Evolutionary conservation across 345 rosid species (phyloP).

Genomic region (Murraya paniculata): DNA sequence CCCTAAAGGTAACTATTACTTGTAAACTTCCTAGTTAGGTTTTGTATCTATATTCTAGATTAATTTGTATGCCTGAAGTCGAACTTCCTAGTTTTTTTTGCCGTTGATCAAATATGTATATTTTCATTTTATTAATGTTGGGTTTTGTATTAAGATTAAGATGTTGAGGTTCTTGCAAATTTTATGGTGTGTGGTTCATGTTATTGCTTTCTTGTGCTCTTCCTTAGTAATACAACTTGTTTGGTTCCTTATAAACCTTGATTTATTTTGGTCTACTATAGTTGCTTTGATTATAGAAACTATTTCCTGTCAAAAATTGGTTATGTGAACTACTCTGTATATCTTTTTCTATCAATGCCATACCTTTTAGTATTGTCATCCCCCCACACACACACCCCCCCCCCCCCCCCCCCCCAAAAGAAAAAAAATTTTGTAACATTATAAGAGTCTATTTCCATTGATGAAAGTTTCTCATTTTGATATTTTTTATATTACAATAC

Average conservation of each 20-base stretch:
- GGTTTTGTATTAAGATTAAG: background rate
- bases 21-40: background rate
- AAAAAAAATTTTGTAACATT: background rate
- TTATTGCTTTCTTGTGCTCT: background rate
- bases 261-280: background rate
- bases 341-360: background rate
- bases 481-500: background rate
- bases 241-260: background rate
- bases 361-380: too few relatives aligned
- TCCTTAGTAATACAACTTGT: background rate
- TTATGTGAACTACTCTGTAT: background rate
- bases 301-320: background rate
- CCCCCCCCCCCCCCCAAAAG: too few relatives aligned
- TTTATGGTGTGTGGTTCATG: background rate
- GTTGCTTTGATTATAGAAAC: background rate
- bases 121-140: background rate
- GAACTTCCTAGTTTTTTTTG: background rate
- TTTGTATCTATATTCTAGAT: background rate
- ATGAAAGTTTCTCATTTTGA: background rate
- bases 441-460: background rate
- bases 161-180: background rate
- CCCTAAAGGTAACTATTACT: conserved; percentile 63
- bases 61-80: background rate
- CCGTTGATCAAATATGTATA: background rate
- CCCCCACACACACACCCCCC: too few relatives aligned